Base-by-base conservation (phyloP, 306 rosid genomes). In the Benincasa hispida region DNA sequence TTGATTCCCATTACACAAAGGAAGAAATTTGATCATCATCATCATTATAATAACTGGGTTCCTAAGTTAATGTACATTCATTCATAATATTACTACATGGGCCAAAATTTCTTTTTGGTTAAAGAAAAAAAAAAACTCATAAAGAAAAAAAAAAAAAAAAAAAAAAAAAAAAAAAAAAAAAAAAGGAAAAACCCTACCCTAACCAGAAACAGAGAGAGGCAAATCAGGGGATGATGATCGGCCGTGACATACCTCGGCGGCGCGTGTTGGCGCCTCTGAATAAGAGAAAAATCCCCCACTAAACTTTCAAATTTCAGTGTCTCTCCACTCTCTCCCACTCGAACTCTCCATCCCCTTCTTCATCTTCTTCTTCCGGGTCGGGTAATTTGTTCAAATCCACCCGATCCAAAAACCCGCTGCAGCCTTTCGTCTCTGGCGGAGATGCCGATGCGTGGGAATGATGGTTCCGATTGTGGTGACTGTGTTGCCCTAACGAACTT, bases 371-470 rank as follows among this genome's bases (percentile, higher is more conserved):
- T 78, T 90, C 99, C 78, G 96, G 98, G 81, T 90, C 99, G 69
- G 99, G 99, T 48, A 84, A 25, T 82, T 94, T 89, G 27, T 94
- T 94, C 82, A 94, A 72, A 76, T 94, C 98, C 69, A 91, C 96
- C 86, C 87, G 83, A 61, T 82, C 86, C 81, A 77, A 80, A 21
- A 86, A 85, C 68, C 88, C 89, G 24, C 37, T 76, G 3, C 81
- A 75, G 0, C 84, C 68, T 30, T 85, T 82, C 5, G 81, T 60
- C 83, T 78, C 87, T 30, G 41, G 56, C 75, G 50, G 69, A 58
- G 56, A 68, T 75, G 77, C 45, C 61, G 79, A 76, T 0, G 80
- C 76, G 11, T 74, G 82, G 0, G 60, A 80, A 18, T 39, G 69
- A 18, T 67, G 78, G 18, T 21, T 67, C 35, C 78, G 87, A 59